Conservation (phyloP, 176 grass and related monocot genomes). For the Rhynchospora pubera region DNA sequence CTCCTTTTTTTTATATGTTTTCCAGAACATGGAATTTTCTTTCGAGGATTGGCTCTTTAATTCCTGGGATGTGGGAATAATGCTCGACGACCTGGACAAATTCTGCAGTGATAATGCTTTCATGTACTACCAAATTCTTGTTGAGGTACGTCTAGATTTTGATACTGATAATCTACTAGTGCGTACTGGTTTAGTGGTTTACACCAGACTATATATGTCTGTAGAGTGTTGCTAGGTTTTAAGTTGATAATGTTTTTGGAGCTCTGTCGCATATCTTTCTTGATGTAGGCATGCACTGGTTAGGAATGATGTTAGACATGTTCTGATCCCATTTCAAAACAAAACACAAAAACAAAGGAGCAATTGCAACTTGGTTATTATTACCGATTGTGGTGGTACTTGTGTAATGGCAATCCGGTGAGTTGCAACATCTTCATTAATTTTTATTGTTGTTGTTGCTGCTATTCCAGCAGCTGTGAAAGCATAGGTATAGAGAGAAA, state of each 20-base stretch:
- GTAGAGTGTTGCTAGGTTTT: neutral
- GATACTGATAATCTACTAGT: neutral
- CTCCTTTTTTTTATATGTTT: neutral
- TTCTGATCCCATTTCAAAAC: neutral
- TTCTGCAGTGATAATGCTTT: constrained; percentile 93
- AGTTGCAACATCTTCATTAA: neutral
- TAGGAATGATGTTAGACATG: neutral
- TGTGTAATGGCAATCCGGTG: neutral
- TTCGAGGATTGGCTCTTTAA: constrained; percentile 74
- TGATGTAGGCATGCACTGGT: neutral
- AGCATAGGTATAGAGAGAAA: constrained; percentile 17
- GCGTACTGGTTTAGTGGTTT: neutral
- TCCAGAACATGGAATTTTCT: constrained; percentile 9
- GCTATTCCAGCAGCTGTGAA: neutral
- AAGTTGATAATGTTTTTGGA: neutral
- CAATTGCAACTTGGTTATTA: neutral
- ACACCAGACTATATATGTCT: neutral
- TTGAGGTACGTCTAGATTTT: constrained; percentile 45
- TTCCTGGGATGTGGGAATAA: constrained; percentile 46
- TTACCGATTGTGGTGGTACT: neutral
- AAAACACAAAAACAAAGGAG: too few species aligned
- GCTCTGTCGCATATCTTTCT: neutral
- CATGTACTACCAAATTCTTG: constrained; percentile 63
- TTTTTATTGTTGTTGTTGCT: too few species aligned
- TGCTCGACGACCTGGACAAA: constrained; percentile 41